Percentiles rank a stretch among this genome's conserved stretches.
These are phyloP conservation scores for Saccharomycopsis javanensis DNA, from an alignment of 805 yeast species.

Conservation along the genomic window DNA sequence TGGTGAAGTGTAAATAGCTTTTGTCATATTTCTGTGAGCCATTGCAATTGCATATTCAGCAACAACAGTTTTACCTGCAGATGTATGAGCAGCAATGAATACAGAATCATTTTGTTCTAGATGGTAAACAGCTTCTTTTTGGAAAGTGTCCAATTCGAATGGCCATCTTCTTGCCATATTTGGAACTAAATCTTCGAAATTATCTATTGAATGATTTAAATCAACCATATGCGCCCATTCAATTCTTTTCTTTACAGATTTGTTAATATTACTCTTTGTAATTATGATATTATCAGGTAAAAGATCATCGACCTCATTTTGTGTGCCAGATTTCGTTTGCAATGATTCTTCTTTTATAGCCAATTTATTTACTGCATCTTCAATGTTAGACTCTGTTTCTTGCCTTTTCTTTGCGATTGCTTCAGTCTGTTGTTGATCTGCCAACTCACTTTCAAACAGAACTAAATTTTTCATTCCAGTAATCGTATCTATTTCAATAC, in stretches of 20 bases:
- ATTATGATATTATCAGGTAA: conserved; percentile 43
- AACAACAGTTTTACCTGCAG: conserved; percentile 97
- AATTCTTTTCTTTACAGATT: conserved; percentile 30
- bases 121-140: conserved; percentile 93
- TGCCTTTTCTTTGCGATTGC: conserved; percentile 18
- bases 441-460: conserved; percentile 27
- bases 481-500: conserved; percentile 33
- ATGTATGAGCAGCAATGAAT: conserved; percentile 97
- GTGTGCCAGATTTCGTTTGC: conserved; percentile 1
- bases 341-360: not conserved
- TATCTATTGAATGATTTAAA: conserved; percentile 68
- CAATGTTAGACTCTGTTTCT: conserved; percentile 20
- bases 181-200: conserved; percentile 83
- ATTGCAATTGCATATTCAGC: conserved; percentile 97
- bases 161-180: conserved; percentile 93
- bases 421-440: conserved; percentile 15
- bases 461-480: conserved; percentile 8
- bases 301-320: conserved; percentile 33
- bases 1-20: conserved; percentile 93
- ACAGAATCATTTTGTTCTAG: conserved; percentile 97
- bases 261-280: conserved; percentile 29
- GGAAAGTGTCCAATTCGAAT: conserved; percentile 87
- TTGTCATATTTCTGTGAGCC: conserved; percentile 94
- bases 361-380: not conserved
- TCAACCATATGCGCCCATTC: conserved; percentile 97